Percentiles rank a stretch among this genome's conserved stretches.
phyloP scores from a whole-genome alignment of 129 eudicot genomes.

The Tanacetum coccineum region DNA sequence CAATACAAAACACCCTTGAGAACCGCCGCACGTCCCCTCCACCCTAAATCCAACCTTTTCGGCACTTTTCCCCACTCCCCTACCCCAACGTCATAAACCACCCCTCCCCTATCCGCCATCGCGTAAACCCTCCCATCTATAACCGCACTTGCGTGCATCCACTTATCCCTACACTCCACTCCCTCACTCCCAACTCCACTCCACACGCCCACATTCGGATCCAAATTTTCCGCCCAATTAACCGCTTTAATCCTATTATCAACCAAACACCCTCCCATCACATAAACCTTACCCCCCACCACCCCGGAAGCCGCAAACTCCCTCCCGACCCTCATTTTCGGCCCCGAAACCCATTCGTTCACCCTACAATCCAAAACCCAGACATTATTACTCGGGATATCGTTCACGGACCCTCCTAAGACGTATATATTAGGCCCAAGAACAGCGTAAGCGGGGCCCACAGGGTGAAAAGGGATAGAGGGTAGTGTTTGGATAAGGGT shows the following conservation, averaged over 20 bases:
- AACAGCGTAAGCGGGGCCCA: slow-evolving; percentile 57
- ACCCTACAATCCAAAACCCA: slow-evolving; percentile 70
- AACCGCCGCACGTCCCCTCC: slow-evolving; percentile 84
- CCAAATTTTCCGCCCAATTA: slow-evolving; percentile 84
- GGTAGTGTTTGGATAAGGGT: slow-evolving; percentile 34
- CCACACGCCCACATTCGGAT: slow-evolving; percentile 62
- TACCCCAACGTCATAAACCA: slow-evolving; percentile 48
- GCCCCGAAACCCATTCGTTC: slow-evolving; percentile 67
- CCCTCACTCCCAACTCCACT: slow-evolving; percentile 31
- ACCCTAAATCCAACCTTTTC: slow-evolving; percentile 74
- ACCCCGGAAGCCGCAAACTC: slow-evolving; percentile 77
- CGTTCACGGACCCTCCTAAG: slow-evolving; percentile 71
- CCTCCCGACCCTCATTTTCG: slow-evolving; percentile 75
- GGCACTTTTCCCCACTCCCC: slow-evolving; percentile 68
- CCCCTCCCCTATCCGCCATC: slow-evolving; percentile 16
- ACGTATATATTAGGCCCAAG: slow-evolving; percentile 58
- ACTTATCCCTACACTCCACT: too few species aligned
- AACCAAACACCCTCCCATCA: slow-evolving; percentile 81
- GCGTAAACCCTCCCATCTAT: too few species aligned
- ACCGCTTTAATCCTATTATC: slow-evolving; percentile 62
- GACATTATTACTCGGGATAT: slow-evolving; percentile 42
- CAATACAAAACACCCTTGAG: slow-evolving; percentile 75
- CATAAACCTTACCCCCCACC: slow-evolving; percentile 58
- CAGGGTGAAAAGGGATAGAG: slow-evolving; percentile 39
- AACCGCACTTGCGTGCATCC: too few species aligned